Evolutionary conservation across 139 green algal species (phyloP).

Genomic region (Ostreobium quekettii): DNA sequence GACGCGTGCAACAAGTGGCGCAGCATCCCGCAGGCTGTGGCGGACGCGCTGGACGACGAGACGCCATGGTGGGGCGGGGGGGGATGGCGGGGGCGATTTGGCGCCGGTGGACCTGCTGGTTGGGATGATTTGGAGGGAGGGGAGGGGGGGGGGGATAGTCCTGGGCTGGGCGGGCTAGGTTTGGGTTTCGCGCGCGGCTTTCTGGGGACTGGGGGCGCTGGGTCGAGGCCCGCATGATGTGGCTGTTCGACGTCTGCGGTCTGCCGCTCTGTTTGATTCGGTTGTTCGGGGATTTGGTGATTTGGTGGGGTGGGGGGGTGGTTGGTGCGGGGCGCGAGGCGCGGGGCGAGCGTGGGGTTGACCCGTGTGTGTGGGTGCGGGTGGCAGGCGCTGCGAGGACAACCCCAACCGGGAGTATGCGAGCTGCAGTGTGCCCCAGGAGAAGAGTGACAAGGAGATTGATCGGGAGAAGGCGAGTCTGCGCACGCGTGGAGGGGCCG

Average conservation of each 20-base stretch:
- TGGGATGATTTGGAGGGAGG: background rate
- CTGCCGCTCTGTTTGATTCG: background rate
- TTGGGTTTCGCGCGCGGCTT: background rate
- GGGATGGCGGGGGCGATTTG: background rate
- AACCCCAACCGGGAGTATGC: slow-evolving; percentile 62
- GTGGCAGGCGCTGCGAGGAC: slow-evolving; percentile 72
- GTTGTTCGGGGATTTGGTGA: slow-evolving; percentile 9
- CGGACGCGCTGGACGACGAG: slow-evolving; percentile 46
- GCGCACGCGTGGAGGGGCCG: too few species aligned
- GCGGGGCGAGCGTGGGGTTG: too few species aligned
- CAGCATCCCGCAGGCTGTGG: slow-evolving; percentile 39
- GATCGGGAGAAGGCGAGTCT: too few species aligned
- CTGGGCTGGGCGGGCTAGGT: background rate
- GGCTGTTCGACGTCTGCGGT: background rate
- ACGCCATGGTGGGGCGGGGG: slow-evolving; percentile 42
- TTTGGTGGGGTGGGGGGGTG: too few species aligned
- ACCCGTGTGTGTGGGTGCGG: too few species aligned
- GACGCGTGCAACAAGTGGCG: slow-evolving; percentile 79
- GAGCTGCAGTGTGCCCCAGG: slow-evolving; percentile 64
- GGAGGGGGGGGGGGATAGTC: background rate
- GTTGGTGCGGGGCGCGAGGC: too few species aligned
- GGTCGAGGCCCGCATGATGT: too few species aligned
- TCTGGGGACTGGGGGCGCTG: slow-evolving; percentile 19
- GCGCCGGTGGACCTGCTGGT: background rate
- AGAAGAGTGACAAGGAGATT: slow-evolving; percentile 78